These are phyloP conservation scores for Russula abietina DNA, from an alignment of 768 basidiomycete species.

Conservation along the genomic window DNA sequence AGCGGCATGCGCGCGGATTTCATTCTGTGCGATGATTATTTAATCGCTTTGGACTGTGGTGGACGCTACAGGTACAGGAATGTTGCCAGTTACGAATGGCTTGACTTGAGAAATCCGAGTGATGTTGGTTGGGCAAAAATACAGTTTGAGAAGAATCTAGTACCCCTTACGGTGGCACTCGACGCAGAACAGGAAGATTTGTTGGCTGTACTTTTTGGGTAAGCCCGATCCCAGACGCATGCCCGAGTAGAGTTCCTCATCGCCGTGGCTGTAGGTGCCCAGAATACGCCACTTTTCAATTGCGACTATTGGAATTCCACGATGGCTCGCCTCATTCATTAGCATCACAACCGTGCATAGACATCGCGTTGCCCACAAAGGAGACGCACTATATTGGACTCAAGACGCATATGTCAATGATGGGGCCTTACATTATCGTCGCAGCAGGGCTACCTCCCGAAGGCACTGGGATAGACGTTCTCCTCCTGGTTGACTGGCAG, in stretches of 20 bases:
- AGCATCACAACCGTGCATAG: neutral
- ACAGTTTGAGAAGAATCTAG: neutral
- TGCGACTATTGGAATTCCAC: constrained; percentile 1
- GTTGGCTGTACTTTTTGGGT: constrained; percentile 3
- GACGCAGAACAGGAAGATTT: neutral
- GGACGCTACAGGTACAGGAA: neutral
- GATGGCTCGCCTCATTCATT: constrained; percentile 2
- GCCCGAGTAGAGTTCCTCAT: neutral
- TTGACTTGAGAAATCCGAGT: neutral
- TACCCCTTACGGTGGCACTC: neutral
- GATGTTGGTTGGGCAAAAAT: neutral
- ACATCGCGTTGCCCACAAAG: constrained; percentile 1
- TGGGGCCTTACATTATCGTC: neutral
- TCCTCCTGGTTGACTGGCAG: constrained; percentile 8
- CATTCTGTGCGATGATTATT: constrained; percentile 7
- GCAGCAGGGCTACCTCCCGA: neutral
- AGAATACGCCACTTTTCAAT: constrained; percentile 9
- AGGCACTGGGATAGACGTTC: neutral
- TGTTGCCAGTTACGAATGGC: neutral
- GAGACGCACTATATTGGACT: neutral
- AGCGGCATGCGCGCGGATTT: neutral
- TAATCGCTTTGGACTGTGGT: neutral
- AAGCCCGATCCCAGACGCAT: neutral
- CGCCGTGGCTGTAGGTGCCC: neutral
- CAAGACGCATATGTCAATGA: neutral